Percentiles rank a stretch among this genome's conserved stretches.
These are phyloP conservation scores for Saccharomycopsis olivae DNA, from an alignment of 805 yeast genomes.

Conservation along the genomic window DNA sequence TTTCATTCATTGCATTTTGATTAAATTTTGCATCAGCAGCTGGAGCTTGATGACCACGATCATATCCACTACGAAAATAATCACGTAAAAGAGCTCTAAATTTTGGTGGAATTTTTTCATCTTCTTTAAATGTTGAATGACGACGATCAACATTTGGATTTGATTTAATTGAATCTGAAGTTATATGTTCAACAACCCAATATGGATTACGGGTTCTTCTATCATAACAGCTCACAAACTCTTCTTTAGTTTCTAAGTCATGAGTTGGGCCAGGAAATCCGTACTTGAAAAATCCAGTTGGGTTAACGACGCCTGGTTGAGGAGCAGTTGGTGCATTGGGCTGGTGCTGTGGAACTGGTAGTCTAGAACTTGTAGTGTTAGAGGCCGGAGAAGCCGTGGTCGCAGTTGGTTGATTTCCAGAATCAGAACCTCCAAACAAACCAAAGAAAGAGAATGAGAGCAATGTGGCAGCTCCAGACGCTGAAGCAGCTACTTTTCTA, in stretches of 20 bases:
- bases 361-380: neutral
- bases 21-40: conserved; percentile 94
- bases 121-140: conserved; percentile 78
- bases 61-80: conserved; percentile 91
- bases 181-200: conserved; percentile 81
- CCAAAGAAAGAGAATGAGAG: conserved; percentile 4
- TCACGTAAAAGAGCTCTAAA: conserved; percentile 75
- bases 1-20: conserved; percentile 91
- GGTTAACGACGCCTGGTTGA: conserved; percentile 39
- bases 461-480: neutral
- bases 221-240: conserved; percentile 80
- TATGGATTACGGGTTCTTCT: conserved; percentile 78
- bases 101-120: conserved; percentile 62
- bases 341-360: neutral
- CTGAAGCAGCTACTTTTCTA: neutral
- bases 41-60: conserved; percentile 95
- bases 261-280: conserved; percentile 96
- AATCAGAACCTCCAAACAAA: conserved; percentile 9
- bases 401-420: neutral
- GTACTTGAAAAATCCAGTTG: conserved; percentile 74
- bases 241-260: conserved; percentile 63
- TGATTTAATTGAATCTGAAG: conserved; percentile 52
- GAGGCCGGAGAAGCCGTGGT: neutral
- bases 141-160: conserved; percentile 59
- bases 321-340: neutral